Evolutionary conservation across 2,329 filamentous ascomycete genomes (phyloP).

Genomic region (Cadophora sp.): DNA sequence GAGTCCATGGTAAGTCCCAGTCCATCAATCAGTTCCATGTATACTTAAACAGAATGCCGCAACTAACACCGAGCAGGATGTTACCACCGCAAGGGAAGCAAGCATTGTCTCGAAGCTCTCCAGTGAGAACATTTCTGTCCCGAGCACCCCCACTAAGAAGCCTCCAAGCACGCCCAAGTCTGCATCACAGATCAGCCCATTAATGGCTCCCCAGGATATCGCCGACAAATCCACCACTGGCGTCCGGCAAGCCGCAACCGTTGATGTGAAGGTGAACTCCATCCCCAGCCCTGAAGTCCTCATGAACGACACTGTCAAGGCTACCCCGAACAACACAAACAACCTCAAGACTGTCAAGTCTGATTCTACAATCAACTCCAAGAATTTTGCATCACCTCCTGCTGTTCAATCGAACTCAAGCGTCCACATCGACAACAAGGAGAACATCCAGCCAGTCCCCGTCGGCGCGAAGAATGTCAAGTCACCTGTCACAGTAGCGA

Average conservation of each 20-base stretch:
- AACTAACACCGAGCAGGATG: not conserved
- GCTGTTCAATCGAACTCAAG: not conserved
- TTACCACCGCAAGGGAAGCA: not conserved
- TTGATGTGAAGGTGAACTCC: not conserved
- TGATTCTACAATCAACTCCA: not conserved
- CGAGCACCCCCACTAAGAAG: not conserved
- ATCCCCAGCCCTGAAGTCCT: not conserved
- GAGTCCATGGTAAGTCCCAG: not conserved
- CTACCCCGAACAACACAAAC: not conserved
- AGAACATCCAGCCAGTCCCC: not conserved
- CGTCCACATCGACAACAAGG: not conserved
- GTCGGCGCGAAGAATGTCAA: not conserved
- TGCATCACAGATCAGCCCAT: not conserved
- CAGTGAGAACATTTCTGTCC: not conserved
- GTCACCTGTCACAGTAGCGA: not conserved
- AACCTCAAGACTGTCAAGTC: not conserved
- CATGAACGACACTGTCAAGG: not conserved
- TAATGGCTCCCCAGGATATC: too few species aligned
- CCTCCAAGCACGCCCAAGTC: not conserved
- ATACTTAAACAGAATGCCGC: not conserved
- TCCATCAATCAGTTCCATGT: not conserved
- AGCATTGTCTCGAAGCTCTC: not conserved
- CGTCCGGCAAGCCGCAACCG: not conserved
- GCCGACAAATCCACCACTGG: not conserved
- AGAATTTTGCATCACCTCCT: not conserved